Conservation (phyloP, 2,329 filamentous ascomycete genomes). For the Aspergillus nomiae region DNA sequence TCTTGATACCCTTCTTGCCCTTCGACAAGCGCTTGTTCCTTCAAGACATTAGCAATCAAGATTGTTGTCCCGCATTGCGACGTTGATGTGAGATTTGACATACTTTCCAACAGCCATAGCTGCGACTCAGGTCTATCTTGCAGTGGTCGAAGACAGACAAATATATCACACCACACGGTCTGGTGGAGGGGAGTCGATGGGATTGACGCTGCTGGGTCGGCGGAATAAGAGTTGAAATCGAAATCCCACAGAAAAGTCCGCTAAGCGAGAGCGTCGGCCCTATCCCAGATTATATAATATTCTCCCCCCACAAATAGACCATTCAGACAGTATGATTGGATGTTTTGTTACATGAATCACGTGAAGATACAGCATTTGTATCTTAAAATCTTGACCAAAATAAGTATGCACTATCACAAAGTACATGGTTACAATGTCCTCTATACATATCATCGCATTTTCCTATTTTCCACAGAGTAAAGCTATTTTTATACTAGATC, state of each 20-base stretch:
- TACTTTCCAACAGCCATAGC: constrained; percentile 83
- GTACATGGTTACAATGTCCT: background rate
- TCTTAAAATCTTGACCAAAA: background rate
- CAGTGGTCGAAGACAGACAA: constrained; percentile 45
- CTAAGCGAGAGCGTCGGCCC: constrained; percentile 46
- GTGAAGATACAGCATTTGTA: background rate
- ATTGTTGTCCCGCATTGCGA: background rate
- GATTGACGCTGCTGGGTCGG: constrained; percentile 36
- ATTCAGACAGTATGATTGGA: background rate
- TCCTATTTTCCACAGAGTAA: background rate
- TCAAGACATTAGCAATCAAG: constrained; percentile 21
- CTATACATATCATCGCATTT: background rate
- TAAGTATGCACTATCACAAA: background rate
- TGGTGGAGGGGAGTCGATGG: constrained; percentile 39
- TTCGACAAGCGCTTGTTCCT: constrained; percentile 99
- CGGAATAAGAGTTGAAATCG: constrained; percentile 37
- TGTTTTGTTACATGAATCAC: background rate
- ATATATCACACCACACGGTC: constrained; percentile 43
- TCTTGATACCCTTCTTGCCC: constrained; percentile 99
- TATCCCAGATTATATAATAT: constrained; percentile 36
- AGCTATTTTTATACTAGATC: background rate
- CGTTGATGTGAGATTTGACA: constrained; percentile 37
- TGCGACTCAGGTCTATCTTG: constrained; percentile 57
- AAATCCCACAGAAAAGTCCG: constrained; percentile 50
- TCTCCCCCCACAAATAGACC: constrained; percentile 15